Evolutionary conservation across 345 rosid species (phyloP).

Genomic region (Viola odorata): DNA sequence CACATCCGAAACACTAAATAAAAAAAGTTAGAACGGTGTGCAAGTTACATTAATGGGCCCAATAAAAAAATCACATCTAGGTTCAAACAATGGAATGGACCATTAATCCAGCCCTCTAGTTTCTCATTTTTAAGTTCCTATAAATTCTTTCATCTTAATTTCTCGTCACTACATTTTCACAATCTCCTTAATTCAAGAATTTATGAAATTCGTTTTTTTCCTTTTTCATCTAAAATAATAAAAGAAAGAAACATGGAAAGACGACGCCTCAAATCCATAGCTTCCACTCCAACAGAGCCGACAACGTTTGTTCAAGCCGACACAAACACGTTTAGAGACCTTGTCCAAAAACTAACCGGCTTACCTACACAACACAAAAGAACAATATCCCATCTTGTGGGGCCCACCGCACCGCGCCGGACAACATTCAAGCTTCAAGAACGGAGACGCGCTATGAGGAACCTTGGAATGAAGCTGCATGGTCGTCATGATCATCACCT

Average conservation of each 20-base stretch:
- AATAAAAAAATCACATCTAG: no score
- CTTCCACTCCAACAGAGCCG: conserved; percentile 20
- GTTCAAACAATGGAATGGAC: no score
- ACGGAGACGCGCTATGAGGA: conserved; percentile 36
- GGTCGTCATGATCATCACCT: conserved; percentile 13
- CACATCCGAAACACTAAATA: no score
- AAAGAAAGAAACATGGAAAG: conserved; percentile 20
- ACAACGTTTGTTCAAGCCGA: conserved; percentile 50
- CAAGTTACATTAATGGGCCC: no score
- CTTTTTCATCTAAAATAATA: background rate
- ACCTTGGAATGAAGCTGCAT: conserved; percentile 37
- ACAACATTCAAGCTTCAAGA: conserved; percentile 47
- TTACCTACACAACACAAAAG: conserved; percentile 19
- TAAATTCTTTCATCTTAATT: no score
- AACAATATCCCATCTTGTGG: conserved; percentile 16
- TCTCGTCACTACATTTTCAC: no score
- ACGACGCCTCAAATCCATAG: background rate
- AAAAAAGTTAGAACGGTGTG: no score
- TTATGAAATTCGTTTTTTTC: no score
- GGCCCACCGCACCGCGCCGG: conserved; percentile 29
- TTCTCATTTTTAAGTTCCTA: no score
- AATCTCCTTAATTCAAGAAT: no score
- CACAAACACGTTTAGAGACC: conserved; percentile 34
- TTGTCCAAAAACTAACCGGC: conserved; percentile 48
- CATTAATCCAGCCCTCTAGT: no score